phyloP scores from a whole-genome alignment of 2,329 filamentous ascomycete species.

The Fusarium praegraminearum region DNA sequence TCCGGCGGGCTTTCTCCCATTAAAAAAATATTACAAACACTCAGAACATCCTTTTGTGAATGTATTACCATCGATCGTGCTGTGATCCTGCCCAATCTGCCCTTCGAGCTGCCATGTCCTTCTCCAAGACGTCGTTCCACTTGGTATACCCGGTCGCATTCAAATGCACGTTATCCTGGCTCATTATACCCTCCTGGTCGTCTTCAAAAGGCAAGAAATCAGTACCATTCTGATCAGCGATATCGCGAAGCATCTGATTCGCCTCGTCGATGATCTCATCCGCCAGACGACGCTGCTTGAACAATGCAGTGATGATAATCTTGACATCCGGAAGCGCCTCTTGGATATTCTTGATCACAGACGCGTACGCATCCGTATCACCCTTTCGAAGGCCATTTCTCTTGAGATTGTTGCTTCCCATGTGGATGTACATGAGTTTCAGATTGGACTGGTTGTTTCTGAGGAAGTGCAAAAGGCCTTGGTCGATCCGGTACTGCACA shows the following conservation, averaged over 20 bases:
- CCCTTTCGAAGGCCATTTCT: not conserved
- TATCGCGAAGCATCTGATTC: not conserved
- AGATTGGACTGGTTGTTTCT: not conserved
- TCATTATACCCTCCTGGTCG: slow-evolving; percentile 5
- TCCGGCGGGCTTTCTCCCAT: not conserved
- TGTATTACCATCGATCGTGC: no score
- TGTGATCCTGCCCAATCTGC: not conserved
- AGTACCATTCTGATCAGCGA: not conserved
- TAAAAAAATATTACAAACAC: not conserved
- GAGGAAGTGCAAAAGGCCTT: not conserved
- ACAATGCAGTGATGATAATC: slow-evolving; percentile 2
- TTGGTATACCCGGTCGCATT: slow-evolving; percentile 1
- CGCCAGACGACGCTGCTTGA: not conserved
- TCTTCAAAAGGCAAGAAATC: not conserved
- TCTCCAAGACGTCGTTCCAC: slow-evolving; percentile 2
- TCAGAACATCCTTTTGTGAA: not conserved
- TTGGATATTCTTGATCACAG: not conserved
- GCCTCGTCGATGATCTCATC: not conserved
- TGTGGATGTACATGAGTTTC: slow-evolving; percentile 18
- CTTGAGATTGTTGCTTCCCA: slow-evolving; percentile 20
- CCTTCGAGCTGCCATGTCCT: not conserved
- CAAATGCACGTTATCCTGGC: slow-evolving; percentile 15
- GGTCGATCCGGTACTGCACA: slow-evolving; percentile 11
- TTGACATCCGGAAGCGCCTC: not conserved
- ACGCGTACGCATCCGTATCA: not conserved